Base-by-base conservation (phyloP, 169 alveolate species). In the Fabrea salina region DNA sequence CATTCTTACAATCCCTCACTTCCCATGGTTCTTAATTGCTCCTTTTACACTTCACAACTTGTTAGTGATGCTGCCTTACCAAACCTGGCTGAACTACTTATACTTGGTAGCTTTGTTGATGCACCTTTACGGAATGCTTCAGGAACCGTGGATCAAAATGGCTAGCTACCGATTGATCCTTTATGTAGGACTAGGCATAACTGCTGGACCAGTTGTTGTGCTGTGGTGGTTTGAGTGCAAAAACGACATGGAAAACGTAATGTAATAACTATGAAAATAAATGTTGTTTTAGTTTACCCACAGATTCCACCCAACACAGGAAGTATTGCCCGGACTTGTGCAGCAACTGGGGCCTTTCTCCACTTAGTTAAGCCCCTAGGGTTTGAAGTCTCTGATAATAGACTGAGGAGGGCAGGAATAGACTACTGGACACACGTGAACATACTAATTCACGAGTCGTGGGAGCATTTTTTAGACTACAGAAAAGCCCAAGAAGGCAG, bases 281-380 rank as follows among this genome's bases (percentile, higher is more conserved):
- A 61, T n/a, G n/a, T 61, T 7, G 50, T 61, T 51, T 35, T 61
- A 33, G 16, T 11, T 27, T n/a, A 16, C n/a, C 74, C 74, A 16
- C 74, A 61, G 25, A 61, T 61, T 13, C 74, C 74, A 16, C 74
- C 41, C 32, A 61, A 61, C 25, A 61, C 74, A 61, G 74, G 74
- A 33, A 33, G 53, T 2, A 61, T 61, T 61, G 74, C 74, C 11
- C 16, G 74, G 39, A 61, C 53, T 11, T 61, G 74, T 37, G 74
- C 74, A 33, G 57, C 74, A 11, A 33, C n/a, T 33, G 13, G 13
- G 16, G 49, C 50, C 32, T 8, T 13, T 8, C 49, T 61, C n/a
- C 74, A 61, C 25, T 37, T 61, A 16, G 39, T 61, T 37, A 35
- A 61, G 3, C 74, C 74, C 3, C 13, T 61, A 33, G 74, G 74